Conservation (phyloP, 2,329 filamentous ascomycete genomes). For the Arthrobotrys sinensis region DNA sequence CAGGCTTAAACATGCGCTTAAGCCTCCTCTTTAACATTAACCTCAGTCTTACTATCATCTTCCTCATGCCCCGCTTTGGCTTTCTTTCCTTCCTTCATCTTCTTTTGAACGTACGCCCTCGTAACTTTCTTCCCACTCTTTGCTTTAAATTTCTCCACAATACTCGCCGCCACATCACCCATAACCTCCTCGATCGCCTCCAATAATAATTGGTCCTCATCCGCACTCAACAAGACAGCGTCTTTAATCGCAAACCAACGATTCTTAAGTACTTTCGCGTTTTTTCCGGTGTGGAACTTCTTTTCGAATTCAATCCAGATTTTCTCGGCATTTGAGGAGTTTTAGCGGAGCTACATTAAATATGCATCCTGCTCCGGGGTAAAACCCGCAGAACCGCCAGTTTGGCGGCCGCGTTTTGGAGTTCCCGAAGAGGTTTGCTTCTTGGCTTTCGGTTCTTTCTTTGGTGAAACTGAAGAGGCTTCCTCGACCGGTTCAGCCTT, state of each 20-base stretch:
- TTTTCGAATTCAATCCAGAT: slow-evolving; percentile 26
- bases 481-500: neutral
- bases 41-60: neutral
- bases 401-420: neutral
- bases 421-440: neutral
- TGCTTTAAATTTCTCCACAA: slow-evolving; percentile 23
- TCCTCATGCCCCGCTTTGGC: neutral
- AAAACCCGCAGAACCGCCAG: neutral
- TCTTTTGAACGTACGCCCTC: slow-evolving; percentile 41
- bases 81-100: slow-evolving; percentile 28
- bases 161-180: slow-evolving; percentile 26
- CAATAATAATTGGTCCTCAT: neutral
- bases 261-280: slow-evolving; percentile 12
- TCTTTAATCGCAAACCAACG: slow-evolving; percentile 49
- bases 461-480: no score
- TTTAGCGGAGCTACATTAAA: slow-evolving; percentile 14
- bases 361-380: slow-evolving; percentile 40
- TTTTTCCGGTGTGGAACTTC: slow-evolving; percentile 35
- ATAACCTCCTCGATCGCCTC: slow-evolving; percentile 31
- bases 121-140: slow-evolving; percentile 40
- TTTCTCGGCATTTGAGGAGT: neutral
- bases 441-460: neutral
- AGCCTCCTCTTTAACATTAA: neutral
- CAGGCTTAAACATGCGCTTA: neutral
- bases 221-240: slow-evolving; percentile 4